Percentiles rank a stretch among this genome's conserved stretches.
Conservation (phyloP, 148 eudicot species). For the Cornus florida region DNA sequence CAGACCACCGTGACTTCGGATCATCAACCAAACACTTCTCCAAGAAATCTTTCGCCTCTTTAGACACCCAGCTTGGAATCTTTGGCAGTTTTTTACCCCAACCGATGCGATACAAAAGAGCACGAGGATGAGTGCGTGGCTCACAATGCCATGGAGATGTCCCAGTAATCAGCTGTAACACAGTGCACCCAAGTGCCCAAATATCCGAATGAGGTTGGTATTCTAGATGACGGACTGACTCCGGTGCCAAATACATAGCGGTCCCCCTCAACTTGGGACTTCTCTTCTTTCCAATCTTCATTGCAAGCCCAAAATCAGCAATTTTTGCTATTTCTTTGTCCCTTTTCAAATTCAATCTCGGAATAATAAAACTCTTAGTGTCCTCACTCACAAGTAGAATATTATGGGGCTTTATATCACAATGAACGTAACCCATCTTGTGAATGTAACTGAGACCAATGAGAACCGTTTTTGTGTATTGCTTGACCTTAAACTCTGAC, state of each 20-base stretch:
- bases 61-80: neutral
- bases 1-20: neutral
- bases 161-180: slow-evolving; percentile 11
- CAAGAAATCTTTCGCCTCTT: slow-evolving; percentile 2
- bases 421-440: too few relatives aligned
- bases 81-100: neutral
- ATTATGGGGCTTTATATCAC: too few relatives aligned
- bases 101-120: neutral
- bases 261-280: neutral
- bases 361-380: too few relatives aligned
- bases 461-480: too few relatives aligned
- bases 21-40: neutral
- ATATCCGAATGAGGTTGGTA: slow-evolving; percentile 14
- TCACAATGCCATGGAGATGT: neutral
- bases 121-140: neutral
- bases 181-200: slow-evolving; percentile 22
- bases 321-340: slow-evolving; percentile 5
- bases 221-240: neutral
- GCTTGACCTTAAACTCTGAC: too few relatives aligned
- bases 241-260: slow-evolving; percentile 8
- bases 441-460: too few relatives aligned
- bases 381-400: too few relatives aligned
- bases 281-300: neutral
- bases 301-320: slow-evolving; percentile 15
- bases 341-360: too few relatives aligned